phyloP scores from a whole-genome alignment of 1,284 basidiomycete genomes.

The Cryptococcus amylolentus region DNA sequence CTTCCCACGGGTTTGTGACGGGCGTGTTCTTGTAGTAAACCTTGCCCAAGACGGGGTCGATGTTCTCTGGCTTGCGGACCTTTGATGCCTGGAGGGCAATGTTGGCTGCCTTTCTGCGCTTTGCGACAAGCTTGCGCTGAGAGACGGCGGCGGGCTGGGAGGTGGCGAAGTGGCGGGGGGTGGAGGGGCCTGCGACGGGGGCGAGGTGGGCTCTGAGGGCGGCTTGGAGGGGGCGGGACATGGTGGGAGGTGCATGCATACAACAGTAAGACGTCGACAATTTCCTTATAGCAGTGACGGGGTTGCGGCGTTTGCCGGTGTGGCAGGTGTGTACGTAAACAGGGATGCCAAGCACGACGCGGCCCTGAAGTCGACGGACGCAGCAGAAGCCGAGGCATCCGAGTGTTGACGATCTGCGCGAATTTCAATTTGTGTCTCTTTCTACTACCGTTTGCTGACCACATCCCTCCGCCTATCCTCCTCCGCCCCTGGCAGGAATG shows the following conservation, averaged over 20 bases:
- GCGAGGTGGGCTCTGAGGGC: constrained; percentile 1
- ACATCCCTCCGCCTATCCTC: neutral
- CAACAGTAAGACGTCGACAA: neutral
- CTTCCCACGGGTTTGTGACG: constrained; percentile 21
- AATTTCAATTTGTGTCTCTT: neutral
- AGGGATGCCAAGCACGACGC: neutral
- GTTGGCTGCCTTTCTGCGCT: constrained; percentile 26
- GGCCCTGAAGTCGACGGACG: neutral
- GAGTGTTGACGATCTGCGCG: neutral
- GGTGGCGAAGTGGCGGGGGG: constrained; percentile 19
- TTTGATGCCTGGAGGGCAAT: constrained; percentile 20
- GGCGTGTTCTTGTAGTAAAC: constrained; percentile 8
- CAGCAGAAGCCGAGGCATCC: neutral
- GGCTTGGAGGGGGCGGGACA: constrained; percentile 5
- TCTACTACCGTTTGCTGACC: neutral
- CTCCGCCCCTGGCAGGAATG: neutral
- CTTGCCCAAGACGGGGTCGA: constrained; percentile 28
- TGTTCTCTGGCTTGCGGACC: constrained; percentile 10
- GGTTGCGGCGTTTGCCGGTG: neutral
- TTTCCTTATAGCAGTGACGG: neutral
- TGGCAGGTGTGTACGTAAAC: neutral
- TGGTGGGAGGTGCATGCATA: neutral
- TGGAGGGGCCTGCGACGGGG: constrained; percentile 3
- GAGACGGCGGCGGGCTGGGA: constrained; percentile 18
- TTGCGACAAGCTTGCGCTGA: constrained; percentile 24